Evolutionary conservation across 2,329 filamentous ascomycete species (phyloP).

Genomic region (Ophiocordyceps camponoti-saundersi): DNA sequence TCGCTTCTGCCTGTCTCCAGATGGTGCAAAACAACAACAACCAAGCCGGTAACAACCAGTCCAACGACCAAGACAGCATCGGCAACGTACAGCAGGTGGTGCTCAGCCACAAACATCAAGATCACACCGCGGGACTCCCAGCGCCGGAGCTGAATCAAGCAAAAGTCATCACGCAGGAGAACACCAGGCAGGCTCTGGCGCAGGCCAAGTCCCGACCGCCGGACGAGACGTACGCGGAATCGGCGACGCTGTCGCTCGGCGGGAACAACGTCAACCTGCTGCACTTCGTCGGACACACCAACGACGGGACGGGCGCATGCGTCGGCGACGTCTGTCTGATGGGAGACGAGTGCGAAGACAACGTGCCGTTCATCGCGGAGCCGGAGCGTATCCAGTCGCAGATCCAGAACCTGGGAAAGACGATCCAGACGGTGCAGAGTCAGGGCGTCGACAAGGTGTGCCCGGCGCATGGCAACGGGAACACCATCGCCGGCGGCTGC

Average conservation of each 20-base stretch:
- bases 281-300: conserved; percentile 2
- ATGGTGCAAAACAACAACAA: neutral
- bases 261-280: neutral
- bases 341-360: conserved; percentile 4
- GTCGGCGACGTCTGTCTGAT: conserved; percentile 1
- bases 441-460: conserved; percentile 1
- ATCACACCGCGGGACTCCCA: neutral
- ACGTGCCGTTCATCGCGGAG: conserved; percentile 3
- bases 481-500: conserved; percentile 1
- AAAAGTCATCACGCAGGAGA: conserved; percentile 1
- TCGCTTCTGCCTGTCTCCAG: conserved; percentile 1
- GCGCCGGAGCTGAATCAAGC: neutral
- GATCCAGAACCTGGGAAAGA: neutral
- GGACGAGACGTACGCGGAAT: conserved; percentile 1
- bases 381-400: neutral
- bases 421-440: conserved; percentile 1
- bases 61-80: neutral
- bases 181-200: conserved; percentile 1
- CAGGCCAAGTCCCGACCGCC: neutral
- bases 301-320: conserved; percentile 1
- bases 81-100: neutral
- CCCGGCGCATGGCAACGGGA: conserved; percentile 1
- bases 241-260: neutral
- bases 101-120: conserved; percentile 3
- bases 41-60: neutral